A percentile compares a stretch with the other conserved stretches of the same genome.
phyloP scores from a whole-genome alignment of 352 stramenopile genomes.

The Phytophthora kernoviae region DNA sequence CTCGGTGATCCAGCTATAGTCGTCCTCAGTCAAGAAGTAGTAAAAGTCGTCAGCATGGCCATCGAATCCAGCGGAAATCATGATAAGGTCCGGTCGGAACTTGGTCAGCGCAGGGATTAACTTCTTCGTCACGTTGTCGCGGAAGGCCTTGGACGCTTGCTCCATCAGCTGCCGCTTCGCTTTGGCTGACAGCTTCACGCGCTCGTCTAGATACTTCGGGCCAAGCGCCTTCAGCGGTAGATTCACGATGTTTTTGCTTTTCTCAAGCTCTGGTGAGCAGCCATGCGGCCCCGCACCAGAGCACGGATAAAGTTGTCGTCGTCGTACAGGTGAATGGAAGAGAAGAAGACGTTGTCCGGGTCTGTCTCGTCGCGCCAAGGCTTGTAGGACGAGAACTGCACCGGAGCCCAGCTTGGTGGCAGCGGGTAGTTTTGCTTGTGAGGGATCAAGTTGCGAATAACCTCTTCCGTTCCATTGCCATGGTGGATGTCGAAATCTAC shows the following conservation, averaged over 20 bases:
- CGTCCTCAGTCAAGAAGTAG: conserved; percentile 79
- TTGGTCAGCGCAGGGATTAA: conserved; percentile 51
- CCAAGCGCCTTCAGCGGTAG: conserved; percentile 56
- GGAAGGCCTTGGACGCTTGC: conserved; percentile 50
- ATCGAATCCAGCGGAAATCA: conserved; percentile 76
- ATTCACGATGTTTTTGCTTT: conserved; percentile 59
- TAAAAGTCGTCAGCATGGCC: conserved; percentile 72
- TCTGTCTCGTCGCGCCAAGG: conserved; percentile 71
- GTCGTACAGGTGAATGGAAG: conserved; percentile 66
- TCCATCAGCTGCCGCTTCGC: conserved; percentile 59
- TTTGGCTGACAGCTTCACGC: conserved; percentile 57
- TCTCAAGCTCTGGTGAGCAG: conserved; percentile 51
- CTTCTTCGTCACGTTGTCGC: conserved; percentile 43
- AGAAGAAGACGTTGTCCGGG: conserved; percentile 68
- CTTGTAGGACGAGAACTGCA: conserved; percentile 67
- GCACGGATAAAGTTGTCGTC: conserved; percentile 69
- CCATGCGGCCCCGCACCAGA: conserved; percentile 54
- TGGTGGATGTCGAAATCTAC: conserved; percentile 79
- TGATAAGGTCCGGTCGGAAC: conserved; percentile 66
- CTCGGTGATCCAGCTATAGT: conserved; percentile 88
- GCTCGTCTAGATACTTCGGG: conserved; percentile 61
- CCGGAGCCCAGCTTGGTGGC: conserved; percentile 61
- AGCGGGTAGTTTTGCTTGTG: conserved; percentile 72
- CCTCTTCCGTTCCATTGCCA: conserved; percentile 68
- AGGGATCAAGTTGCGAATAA: conserved; percentile 62